Conservation (phyloP, 2,329 filamentous ascomycete genomes). For the Alternaria ethzedia region DNA sequence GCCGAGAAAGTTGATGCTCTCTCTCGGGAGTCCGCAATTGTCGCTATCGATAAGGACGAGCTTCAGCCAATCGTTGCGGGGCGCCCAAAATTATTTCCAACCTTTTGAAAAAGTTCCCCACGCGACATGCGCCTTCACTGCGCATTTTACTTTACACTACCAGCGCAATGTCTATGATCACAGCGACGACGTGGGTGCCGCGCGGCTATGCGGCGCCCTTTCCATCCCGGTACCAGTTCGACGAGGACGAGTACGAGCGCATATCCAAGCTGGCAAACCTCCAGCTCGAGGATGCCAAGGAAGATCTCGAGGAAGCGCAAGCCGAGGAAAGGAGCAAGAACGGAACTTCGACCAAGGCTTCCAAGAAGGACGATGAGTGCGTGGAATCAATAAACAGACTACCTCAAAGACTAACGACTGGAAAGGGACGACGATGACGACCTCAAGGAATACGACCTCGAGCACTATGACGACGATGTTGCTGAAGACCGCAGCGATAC, state of each 20-base stretch:
- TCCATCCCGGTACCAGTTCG: conserved; percentile 57
- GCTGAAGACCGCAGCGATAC: conserved; percentile 73
- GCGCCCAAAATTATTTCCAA: conserved; percentile 24
- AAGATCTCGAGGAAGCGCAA: conserved; percentile 69
- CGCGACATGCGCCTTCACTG: conserved; percentile 15
- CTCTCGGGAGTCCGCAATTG: conserved; percentile 29
- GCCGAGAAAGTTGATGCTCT: conserved; percentile 8
- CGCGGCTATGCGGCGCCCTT: conserved; percentile 58
- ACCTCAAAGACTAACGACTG: conserved; percentile 15
- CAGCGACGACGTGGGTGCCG: conserved; percentile 60
- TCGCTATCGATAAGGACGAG: conserved; percentile 25
- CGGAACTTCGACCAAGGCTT: conserved; percentile 20
- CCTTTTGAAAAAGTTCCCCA: conserved; percentile 18
- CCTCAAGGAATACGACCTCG: conserved; percentile 93
- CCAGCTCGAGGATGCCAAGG: conserved; percentile 89
- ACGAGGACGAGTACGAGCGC: conserved; percentile 59
- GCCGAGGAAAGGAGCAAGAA: conserved; percentile 51
- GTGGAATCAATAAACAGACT: background rate
- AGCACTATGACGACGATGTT: conserved; percentile 90
- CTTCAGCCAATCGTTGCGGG: conserved; percentile 27
- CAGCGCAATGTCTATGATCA: conserved; percentile 61
- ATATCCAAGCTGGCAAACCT: conserved; percentile 60
- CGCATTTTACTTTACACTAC: conserved; percentile 4
- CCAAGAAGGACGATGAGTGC: conserved; percentile 34
- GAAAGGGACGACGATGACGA: conserved; percentile 71